Evolutionary conservation across 140 eudicot genomes (phyloP).

Genomic region (Bidens hawaiensis): DNA sequence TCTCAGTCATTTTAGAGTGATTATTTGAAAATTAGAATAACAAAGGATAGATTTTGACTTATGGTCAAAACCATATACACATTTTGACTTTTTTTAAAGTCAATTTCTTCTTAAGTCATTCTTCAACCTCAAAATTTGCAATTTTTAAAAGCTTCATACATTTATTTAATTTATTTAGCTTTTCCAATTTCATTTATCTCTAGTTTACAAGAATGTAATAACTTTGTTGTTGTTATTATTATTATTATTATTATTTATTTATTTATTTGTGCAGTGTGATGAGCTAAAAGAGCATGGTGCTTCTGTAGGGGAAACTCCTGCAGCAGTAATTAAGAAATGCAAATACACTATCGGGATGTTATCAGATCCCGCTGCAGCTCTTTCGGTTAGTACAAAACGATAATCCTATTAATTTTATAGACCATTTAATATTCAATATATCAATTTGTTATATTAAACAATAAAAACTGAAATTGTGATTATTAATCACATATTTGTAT

Average conservation of each 20-base stretch:
- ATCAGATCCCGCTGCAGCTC: conserved; percentile 96
- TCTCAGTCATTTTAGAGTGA: neutral
- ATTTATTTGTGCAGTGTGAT: conserved; percentile 55
- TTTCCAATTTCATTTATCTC: neutral
- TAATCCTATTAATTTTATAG: neutral
- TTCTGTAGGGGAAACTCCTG: conserved; percentile 76
- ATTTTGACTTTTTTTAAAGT: neutral
- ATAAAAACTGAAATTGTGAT: neutral
- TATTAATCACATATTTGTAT: neutral
- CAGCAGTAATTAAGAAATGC: conserved; percentile 90
- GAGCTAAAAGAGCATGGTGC: conserved; percentile 92
- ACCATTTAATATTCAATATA: neutral
- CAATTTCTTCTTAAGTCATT: neutral
- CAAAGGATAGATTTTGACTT: neutral
- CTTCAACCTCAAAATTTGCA: neutral
- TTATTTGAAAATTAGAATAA: neutral
- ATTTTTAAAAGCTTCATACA: neutral
- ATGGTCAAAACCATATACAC: neutral
- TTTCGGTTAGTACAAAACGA: conserved; percentile 53
- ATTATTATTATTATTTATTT: too few species aligned
- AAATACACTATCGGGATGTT: conserved; percentile 86
- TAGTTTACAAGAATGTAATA: neutral
- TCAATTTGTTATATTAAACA: neutral
- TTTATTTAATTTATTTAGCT: conserved; percentile 7
- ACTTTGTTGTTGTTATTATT: too few species aligned